A percentile compares a stretch with the other conserved stretches of the same genome.
phyloP scores from a whole-genome alignment of 768 basidiomycete genomes.

The Trametes punicea region DNA sequence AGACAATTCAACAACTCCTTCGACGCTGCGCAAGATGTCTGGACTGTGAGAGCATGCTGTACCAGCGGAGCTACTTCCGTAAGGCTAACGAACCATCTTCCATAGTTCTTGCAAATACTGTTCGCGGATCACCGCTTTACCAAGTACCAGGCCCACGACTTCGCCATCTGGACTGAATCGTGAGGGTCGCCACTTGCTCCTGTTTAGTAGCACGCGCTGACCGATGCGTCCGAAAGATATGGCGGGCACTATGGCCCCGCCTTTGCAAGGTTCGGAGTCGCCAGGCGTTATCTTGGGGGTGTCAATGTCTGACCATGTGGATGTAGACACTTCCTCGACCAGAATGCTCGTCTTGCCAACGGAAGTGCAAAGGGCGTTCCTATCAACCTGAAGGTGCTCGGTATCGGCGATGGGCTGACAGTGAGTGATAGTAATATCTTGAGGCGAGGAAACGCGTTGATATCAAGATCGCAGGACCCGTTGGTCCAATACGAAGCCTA shows the following conservation, averaged over 20 bases:
- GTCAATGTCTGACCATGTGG: neutral
- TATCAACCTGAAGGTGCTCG: slow-evolving; percentile 56
- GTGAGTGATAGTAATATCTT: slow-evolving; percentile 31
- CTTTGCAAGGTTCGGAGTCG: slow-evolving; percentile 28
- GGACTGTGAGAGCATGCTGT: slow-evolving; percentile 30
- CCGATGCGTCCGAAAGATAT: slow-evolving; percentile 20
- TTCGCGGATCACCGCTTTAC: slow-evolving; percentile 51
- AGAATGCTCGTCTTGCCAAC: slow-evolving; percentile 51
- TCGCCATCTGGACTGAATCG: slow-evolving; percentile 66
- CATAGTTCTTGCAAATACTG: slow-evolving; percentile 55
- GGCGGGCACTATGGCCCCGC: slow-evolving; percentile 39
- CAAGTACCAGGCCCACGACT: slow-evolving; percentile 39
- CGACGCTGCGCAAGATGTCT: slow-evolving; percentile 52
- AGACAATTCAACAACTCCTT: slow-evolving; percentile 47
- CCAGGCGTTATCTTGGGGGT: neutral
- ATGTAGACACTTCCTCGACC: slow-evolving; percentile 47
- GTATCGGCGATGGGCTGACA: slow-evolving; percentile 63
- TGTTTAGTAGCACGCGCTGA: neutral
- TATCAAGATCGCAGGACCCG: slow-evolving; percentile 26
- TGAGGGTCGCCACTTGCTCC: neutral
- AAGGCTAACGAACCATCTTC: too few relatives aligned
- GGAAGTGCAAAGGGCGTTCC: slow-evolving; percentile 41
- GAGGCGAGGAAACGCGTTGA: neutral
- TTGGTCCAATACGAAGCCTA: slow-evolving; percentile 57
- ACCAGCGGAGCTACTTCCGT: neutral